Evolutionary conservation across 2,329 filamentous ascomycete genomes (phyloP).

Genomic region (Diatrype stigma): DNA sequence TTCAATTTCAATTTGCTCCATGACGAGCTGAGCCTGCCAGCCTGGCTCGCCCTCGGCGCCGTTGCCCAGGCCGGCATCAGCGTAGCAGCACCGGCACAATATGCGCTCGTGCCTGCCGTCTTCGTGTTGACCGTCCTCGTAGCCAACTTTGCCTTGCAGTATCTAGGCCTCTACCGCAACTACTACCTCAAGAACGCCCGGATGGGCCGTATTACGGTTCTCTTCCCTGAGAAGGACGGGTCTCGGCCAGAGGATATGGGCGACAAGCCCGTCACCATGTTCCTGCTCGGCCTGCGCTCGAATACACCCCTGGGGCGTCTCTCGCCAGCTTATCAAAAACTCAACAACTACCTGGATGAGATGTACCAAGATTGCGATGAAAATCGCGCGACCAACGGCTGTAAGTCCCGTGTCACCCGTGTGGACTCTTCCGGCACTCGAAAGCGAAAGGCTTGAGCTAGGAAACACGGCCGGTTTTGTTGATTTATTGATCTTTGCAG

Average conservation of each 20-base stretch:
- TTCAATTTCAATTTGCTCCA: constrained; percentile 1
- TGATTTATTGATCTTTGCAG: background rate
- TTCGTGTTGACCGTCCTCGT: background rate
- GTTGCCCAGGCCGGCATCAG: background rate
- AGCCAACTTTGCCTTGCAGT: background rate
- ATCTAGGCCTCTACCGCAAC: background rate
- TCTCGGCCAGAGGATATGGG: background rate
- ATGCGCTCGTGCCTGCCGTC: background rate
- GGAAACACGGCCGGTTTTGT: no score
- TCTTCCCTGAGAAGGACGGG: constrained; percentile 1
- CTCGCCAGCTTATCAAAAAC: background rate
- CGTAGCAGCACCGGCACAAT: background rate
- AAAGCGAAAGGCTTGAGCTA: background rate
- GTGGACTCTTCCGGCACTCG: background rate
- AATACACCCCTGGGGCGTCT: background rate
- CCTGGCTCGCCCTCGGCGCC: background rate
- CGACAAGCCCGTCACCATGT: constrained; percentile 1
- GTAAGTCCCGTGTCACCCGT: background rate
- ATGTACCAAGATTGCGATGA: background rate
- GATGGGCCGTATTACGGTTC: background rate
- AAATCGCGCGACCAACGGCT: constrained; percentile 2
- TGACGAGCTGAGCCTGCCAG: constrained; percentile 1
- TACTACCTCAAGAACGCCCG: background rate
- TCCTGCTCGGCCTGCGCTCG: background rate
- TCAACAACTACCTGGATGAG: constrained; percentile 1